Percentiles rank a stretch among this genome's conserved stretches.
Conservation (phyloP, 371 early-diverging fungal genomes). For the Mortierella sp. region DNA sequence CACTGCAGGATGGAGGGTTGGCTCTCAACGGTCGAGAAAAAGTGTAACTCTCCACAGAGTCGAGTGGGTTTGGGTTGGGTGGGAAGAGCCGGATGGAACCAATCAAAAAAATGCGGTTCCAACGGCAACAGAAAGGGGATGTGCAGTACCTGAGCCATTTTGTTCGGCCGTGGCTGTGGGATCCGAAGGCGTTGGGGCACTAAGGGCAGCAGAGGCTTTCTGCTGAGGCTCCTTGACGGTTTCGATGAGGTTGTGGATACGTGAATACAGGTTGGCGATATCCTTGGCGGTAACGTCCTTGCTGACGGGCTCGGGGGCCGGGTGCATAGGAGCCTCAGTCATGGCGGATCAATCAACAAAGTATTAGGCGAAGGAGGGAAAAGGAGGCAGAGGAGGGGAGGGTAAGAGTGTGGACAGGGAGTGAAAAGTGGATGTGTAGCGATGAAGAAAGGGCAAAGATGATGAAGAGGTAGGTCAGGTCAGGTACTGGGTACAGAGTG, state of each 20-base stretch:
- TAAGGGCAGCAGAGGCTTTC: constrained; percentile 47
- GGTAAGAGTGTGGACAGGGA: neutral
- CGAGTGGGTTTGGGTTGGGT: too few species aligned
- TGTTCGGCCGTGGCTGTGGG: constrained; percentile 14
- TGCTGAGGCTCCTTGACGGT: constrained; percentile 57
- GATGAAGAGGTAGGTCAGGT: neutral
- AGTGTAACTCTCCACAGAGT: constrained; percentile 1
- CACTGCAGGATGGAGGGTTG: neutral
- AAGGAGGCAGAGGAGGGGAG: neutral
- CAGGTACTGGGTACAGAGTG: neutral
- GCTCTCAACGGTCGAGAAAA: too few species aligned
- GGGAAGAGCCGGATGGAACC: constrained; percentile 5
- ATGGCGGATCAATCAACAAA: neutral
- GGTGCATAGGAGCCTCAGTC: constrained; percentile 45
- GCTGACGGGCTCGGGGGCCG: constrained; percentile 52
- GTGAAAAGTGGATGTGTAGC: neutral
- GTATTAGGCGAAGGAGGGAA: neutral
- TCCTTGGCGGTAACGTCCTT: constrained; percentile 61
- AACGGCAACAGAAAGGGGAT: too few species aligned
- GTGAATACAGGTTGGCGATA: constrained; percentile 66
- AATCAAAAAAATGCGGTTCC: constrained; percentile 14
- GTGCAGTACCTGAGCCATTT: constrained; percentile 35
- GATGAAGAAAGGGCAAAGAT: neutral
- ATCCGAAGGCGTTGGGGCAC: constrained; percentile 37
- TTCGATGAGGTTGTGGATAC: constrained; percentile 65